phyloP scores from a whole-genome alignment of 768 basidiomycete species.

The Pilatotrama ljubarskyi region DNA sequence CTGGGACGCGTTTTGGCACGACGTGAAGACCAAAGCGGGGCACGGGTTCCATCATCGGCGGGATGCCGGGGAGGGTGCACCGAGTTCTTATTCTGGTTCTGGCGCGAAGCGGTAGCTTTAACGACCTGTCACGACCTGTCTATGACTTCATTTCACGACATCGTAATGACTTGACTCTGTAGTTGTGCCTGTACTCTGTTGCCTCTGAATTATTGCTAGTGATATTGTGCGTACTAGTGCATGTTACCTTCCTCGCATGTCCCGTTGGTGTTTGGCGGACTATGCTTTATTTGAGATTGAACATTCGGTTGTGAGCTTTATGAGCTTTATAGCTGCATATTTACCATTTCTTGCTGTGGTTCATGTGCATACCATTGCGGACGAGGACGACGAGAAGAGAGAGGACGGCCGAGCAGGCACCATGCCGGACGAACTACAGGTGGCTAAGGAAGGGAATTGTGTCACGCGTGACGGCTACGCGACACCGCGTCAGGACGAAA shows the following conservation, averaged over 20 bases:
- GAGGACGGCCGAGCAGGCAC: background rate
- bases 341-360: no score
- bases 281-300: background rate
- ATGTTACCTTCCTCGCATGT: background rate
- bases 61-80: background rate
- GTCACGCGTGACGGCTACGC: conserved; percentile 19
- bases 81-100: background rate
- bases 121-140: conserved; percentile 6
- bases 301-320: no score
- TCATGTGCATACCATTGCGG: no score
- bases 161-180: background rate
- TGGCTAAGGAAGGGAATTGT: background rate
- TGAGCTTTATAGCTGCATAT: no score
- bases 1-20: conserved; percentile 51
- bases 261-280: background rate
- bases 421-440: background rate
- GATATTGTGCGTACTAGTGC: conserved; percentile 2
- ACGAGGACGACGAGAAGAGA: no score
- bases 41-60: conserved; percentile 19
- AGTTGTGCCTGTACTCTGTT: background rate
- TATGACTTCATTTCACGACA: background rate
- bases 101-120: conserved; percentile 4
- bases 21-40: conserved; percentile 38
- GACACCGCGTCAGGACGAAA: conserved; percentile 16
- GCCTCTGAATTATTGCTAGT: conserved; percentile 14